Conservation (phyloP, 163 green algal species). For the Coccomyxa subellipsoidea region DNA sequence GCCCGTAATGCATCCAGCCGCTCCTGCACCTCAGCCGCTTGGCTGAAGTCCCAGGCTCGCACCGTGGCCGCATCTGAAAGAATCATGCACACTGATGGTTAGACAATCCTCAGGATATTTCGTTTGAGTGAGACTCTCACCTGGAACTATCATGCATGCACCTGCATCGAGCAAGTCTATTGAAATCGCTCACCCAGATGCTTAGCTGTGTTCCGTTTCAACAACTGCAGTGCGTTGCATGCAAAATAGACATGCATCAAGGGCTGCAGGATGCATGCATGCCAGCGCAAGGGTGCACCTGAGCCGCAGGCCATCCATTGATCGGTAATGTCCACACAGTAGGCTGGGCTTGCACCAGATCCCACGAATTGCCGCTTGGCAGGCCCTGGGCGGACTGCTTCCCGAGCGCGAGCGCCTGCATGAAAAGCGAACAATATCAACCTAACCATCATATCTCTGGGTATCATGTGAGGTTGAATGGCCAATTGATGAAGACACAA, state of each 20-base stretch:
- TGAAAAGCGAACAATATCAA: too few relatives aligned
- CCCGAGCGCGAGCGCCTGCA: neutral
- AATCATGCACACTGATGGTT: neutral
- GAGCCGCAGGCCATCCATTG: slow-evolving; percentile 21
- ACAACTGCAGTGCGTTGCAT: too few relatives aligned
- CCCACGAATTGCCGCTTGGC: slow-evolving; percentile 11
- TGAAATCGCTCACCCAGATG: too few relatives aligned
- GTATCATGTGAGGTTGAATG: too few relatives aligned
- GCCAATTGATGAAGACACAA: too few relatives aligned
- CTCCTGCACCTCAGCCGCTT: slow-evolving; percentile 13
- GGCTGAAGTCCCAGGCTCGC: slow-evolving; percentile 25
- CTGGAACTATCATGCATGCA: too few relatives aligned
- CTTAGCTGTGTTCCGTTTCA: too few relatives aligned
- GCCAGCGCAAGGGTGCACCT: neutral
- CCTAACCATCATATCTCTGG: too few relatives aligned
- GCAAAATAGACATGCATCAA: too few relatives aligned
- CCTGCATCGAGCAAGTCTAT: too few relatives aligned
- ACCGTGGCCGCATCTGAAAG: slow-evolving; percentile 12
- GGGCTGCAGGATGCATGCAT: neutral
- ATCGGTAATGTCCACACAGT: slow-evolving; percentile 20
- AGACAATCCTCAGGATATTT: neutral
- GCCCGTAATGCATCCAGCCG: neutral
- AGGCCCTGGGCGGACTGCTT: neutral
- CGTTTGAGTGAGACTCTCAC: too few relatives aligned
- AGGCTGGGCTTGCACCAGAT: neutral